phyloP scores from a whole-genome alignment of 176 grass and related monocot species.

The Zoysia japonica region DNA sequence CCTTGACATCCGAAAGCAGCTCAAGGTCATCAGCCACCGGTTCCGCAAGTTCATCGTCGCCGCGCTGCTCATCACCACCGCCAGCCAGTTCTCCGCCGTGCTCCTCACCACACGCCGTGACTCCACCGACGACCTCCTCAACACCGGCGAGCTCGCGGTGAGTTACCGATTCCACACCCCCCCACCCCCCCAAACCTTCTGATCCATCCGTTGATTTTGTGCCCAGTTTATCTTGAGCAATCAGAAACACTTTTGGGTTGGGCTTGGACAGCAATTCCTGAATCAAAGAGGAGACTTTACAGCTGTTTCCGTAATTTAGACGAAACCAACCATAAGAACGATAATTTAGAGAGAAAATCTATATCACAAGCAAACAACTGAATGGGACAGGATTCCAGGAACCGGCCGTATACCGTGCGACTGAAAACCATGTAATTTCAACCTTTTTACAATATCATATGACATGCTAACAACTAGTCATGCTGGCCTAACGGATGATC shows the following conservation, averaged over 20 bases:
- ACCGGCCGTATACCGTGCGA: too few species aligned
- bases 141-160: conserved; percentile 87
- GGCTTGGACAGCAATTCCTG: not conserved
- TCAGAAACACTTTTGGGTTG: too few species aligned
- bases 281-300: not conserved
- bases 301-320: conserved; percentile 5
- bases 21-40: conserved; percentile 83
- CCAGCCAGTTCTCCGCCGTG: conserved; percentile 82
- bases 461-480: too few species aligned
- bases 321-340: not conserved
- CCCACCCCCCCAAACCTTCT: not conserved
- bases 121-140: conserved; percentile 72
- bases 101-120: conserved; percentile 75
- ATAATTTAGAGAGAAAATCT: too few species aligned
- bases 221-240: not conserved
- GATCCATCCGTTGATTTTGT: not conserved
- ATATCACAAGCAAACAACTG: too few species aligned
- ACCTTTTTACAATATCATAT: too few species aligned
- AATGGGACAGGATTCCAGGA: too few species aligned
- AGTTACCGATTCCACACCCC: not conserved
- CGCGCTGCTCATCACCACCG: conserved; percentile 60
- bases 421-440: too few species aligned
- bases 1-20: conserved; percentile 87
- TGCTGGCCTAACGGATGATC: too few species aligned
- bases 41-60: conserved; percentile 84